Base-by-base conservation (phyloP, 352 stramenopile genomes). In the Pythium phragmiticola region DNA sequence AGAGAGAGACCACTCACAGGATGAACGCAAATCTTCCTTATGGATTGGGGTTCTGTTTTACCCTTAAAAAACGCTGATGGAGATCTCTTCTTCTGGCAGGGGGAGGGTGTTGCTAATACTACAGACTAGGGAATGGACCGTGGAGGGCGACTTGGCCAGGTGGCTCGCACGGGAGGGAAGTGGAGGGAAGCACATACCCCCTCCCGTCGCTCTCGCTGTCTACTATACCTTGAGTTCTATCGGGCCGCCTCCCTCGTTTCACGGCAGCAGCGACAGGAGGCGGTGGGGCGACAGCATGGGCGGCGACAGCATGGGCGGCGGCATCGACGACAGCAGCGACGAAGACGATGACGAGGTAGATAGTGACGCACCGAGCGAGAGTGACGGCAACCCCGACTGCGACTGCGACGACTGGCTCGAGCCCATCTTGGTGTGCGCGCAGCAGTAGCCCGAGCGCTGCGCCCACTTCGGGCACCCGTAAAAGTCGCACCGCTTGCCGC, bases 371-470 rank as follows among this genome's bases (percentile, higher is more conserved):
- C 26, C 26, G 26, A 30, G 26, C 33, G 13, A 50, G 11, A 70
- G 45, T 23, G 63, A 65, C 45, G 57, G 63, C 5, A 65, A 26
- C 1, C 57, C 36, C 21, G 30, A 51, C 57, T 57, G 13, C 11
- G 13, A 46, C 17, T 46, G 13, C 8, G 13, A 46, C 39, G 13
- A 21, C 13, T 46, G 39, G 17, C 34, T 46, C 13, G 39, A 19
- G 17, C 80, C 73, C 65, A 80, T 73, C 55, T 93, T 93, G 48
- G 84, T 93, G 71, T 94, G 87, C 11, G 84, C 81, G 37, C 82
- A 92, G 71, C 88, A 96, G 59, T 81, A 96, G 34, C 87, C 86
- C 4, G 83, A 92, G 34, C 87, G 85, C 55, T 95, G 88, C 3
- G 85, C 87, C 78, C 87, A 92, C 72, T 94, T 94, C 0, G 82